Percentiles rank a stretch among this genome's conserved stretches.
phyloP scores from a whole-genome alignment of 371 early-diverging fungal species.

The Phascolomyces articulosus region DNA sequence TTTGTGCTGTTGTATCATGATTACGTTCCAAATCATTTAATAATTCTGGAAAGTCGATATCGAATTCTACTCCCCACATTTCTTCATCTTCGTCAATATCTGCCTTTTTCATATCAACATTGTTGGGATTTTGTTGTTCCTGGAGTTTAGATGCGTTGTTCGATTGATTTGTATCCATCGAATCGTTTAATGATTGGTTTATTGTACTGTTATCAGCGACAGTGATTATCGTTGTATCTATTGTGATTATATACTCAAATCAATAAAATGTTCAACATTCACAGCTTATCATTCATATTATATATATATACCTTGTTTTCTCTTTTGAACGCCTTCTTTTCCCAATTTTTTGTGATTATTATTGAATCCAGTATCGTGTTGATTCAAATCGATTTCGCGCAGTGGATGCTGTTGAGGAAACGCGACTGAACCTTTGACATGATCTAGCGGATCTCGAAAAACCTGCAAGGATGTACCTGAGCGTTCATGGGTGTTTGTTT shows the following conservation, averaged over 20 bases:
- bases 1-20: not conserved
- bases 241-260: no score
- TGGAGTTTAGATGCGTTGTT: no score
- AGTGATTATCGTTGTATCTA: no score
- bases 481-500: not conserved
- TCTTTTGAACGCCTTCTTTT: no score
- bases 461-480: constrained; percentile 9
- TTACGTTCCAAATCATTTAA: constrained; percentile 6
- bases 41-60: constrained; percentile 11
- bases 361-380: not conserved
- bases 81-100: constrained; percentile 12
- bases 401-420: not conserved
- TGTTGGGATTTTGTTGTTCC: not conserved
- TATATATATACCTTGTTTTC: no score
- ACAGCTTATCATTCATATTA: no score
- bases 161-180: no score
- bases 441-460: constrained; percentile 6
- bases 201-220: no score
- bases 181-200: no score
- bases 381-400: constrained; percentile 1
- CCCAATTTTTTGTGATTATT: not conserved
- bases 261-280: no score
- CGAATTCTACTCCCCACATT: constrained; percentile 18
- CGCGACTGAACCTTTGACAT: not conserved
- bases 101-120: not conserved